A percentile compares a stretch with the other conserved stretches of the same genome.
Conservation (phyloP, 495 filamentous ascomycete species). For the Daldinia caldariorum region DNA sequence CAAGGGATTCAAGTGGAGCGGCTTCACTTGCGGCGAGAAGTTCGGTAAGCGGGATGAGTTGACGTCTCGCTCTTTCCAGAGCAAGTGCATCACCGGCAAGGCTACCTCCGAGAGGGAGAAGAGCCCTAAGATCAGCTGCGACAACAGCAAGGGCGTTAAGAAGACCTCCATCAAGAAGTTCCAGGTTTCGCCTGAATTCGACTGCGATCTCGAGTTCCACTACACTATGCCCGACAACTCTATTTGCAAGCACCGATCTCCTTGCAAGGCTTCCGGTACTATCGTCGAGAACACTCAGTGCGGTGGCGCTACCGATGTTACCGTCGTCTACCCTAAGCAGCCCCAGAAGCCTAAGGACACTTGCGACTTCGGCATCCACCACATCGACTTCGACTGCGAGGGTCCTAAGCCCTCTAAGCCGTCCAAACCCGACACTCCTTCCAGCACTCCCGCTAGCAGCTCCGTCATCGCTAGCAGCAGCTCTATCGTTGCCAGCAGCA, state of each 20-base stretch:
- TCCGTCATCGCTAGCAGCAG: constrained; percentile 38
- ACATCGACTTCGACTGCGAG: constrained; percentile 82
- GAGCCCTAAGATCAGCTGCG: constrained; percentile 67
- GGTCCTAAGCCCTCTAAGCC: constrained; percentile 58
- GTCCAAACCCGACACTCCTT: constrained; percentile 48
- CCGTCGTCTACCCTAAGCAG: constrained; percentile 74
- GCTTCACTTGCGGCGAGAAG: constrained; percentile 70
- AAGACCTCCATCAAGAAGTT: constrained; percentile 80
- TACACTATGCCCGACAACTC: constrained; percentile 84
- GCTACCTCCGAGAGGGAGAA: constrained; percentile 58
- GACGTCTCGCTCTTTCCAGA: constrained; percentile 57
- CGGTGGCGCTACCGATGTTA: constrained; percentile 85
- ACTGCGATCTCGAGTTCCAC: constrained; percentile 81
- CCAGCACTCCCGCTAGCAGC: constrained; percentile 46
- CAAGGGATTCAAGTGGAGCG: constrained; percentile 75
- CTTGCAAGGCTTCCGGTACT: constrained; percentile 71
- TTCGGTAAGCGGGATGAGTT: constrained; percentile 62
- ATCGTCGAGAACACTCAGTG: constrained; percentile 84
- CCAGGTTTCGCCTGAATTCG: constrained; percentile 74
- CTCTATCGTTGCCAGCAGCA: constrained; percentile 26
- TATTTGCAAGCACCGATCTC: constrained; percentile 75
- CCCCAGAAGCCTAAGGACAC: constrained; percentile 58
- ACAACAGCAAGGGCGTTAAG: constrained; percentile 58
- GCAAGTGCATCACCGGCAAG: constrained; percentile 73
- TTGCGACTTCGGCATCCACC: constrained; percentile 79